Evolutionary conservation across 2,329 filamentous ascomycete genomes (phyloP).

Genomic region (Xylaria sp.): DNA sequence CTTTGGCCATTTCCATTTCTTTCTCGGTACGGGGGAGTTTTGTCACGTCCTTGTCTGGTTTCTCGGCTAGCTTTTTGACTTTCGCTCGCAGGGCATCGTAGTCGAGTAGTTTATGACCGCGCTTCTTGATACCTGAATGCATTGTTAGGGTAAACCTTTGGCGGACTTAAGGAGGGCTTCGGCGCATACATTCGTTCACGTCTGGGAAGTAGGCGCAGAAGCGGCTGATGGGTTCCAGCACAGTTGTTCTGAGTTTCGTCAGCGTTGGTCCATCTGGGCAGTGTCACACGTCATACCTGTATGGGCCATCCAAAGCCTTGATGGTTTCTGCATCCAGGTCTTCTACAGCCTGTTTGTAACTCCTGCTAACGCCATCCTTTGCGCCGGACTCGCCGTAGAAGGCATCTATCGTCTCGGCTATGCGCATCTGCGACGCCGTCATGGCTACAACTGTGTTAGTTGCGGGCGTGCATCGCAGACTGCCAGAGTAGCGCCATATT

Average conservation of each 20-base stretch:
- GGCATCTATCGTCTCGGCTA: constrained; percentile 98
- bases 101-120: constrained; percentile 97
- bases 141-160: constrained; percentile 35
- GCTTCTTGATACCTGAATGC: constrained; percentile 90
- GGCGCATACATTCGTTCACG: constrained; percentile 86
- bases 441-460: constrained; percentile 60
- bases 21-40: constrained; percentile 96
- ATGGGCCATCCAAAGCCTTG: constrained; percentile 96
- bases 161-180: not conserved
- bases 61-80: constrained; percentile 96
- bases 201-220: constrained; percentile 99
- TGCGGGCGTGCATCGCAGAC: constrained; percentile 60
- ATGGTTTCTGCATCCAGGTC: constrained; percentile 98
- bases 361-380: constrained; percentile 92
- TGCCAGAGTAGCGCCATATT: not conserved
- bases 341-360: constrained; percentile 98
- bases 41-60: constrained; percentile 97
- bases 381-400: constrained; percentile 98
- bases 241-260: constrained; percentile 72
- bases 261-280: not conserved
- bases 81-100: constrained; percentile 96
- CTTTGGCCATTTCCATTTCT: constrained; percentile 93
- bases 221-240: constrained; percentile 92
- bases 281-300: constrained; percentile 63
- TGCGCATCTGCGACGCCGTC: constrained; percentile 99